Conservation (phyloP, 768 basidiomycete genomes). For the Wakefieldia striispora region DNA sequence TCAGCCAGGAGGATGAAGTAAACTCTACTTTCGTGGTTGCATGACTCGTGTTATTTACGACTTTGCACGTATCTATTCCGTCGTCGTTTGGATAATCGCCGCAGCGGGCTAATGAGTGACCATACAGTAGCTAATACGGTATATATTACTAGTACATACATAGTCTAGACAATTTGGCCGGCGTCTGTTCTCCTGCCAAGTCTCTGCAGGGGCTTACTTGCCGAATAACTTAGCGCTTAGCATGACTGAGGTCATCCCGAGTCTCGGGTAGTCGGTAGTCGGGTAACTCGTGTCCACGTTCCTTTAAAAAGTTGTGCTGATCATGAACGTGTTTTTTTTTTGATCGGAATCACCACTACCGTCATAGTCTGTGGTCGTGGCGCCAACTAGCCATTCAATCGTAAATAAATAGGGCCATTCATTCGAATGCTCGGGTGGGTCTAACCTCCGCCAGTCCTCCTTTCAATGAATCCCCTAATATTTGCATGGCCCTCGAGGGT, state of each 20-base stretch:
- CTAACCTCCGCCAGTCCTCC: slow-evolving; percentile 48
- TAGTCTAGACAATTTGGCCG: not conserved
- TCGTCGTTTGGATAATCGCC: slow-evolving; percentile 14
- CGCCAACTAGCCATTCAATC: slow-evolving; percentile 2
- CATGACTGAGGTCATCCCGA: slow-evolving; percentile 11
- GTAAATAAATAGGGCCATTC: slow-evolving; percentile 1
- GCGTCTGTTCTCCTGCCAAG: not conserved
- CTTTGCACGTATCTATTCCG: slow-evolving; percentile 5
- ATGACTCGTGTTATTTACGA: slow-evolving; percentile 20
- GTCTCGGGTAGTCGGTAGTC: slow-evolving; percentile 5
- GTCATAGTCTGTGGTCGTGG: not conserved
- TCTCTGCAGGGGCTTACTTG: not conserved
- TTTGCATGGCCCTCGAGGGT: slow-evolving; percentile 74
- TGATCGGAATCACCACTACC: not conserved
- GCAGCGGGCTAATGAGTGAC: slow-evolving; percentile 13
- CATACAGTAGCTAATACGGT: slow-evolving; percentile 11
- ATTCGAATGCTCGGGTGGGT: not conserved
- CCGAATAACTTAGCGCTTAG: slow-evolving; percentile 10
- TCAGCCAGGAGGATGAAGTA: slow-evolving; percentile 34
- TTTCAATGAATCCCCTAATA: slow-evolving; percentile 78
- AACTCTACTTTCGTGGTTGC: slow-evolving; percentile 12
- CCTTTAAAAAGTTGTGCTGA: slow-evolving; percentile 6
- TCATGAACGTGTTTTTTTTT: slow-evolving; percentile 11
- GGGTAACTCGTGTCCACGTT: not conserved
- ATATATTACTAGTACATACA: not conserved